phyloP scores from a whole-genome alignment of 1,284 basidiomycete genomes.

The Anthracocystis walkeri region DNA sequence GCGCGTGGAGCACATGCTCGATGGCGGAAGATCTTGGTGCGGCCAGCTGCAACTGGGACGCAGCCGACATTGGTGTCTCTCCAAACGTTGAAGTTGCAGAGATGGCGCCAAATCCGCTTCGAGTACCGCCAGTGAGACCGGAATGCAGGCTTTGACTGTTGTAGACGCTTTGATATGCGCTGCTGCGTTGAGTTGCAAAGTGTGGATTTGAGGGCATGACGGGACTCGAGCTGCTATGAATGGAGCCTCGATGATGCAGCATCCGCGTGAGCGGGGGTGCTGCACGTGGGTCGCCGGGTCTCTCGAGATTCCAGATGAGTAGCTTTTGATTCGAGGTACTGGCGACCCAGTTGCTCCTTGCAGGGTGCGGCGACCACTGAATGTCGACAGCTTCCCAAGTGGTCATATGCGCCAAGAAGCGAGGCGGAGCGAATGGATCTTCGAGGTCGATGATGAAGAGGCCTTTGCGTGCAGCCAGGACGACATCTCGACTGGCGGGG shows the following conservation, averaged over 20 bases:
- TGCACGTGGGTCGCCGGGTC: constrained; percentile 51
- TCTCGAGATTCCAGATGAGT: constrained; percentile 91
- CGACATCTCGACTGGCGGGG: constrained; percentile 67
- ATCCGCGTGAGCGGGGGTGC: constrained; percentile 27
- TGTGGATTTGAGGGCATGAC: constrained; percentile 36
- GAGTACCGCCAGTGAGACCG: constrained; percentile 40
- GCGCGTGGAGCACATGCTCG: constrained; percentile 63
- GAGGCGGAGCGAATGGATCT: constrained; percentile 84
- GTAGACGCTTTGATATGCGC: constrained; percentile 43
- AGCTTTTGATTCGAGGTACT: constrained; percentile 96
- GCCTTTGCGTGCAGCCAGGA: constrained; percentile 77
- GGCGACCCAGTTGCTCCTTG: constrained; percentile 87
- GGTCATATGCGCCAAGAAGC: constrained; percentile 93
- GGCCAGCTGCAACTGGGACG: constrained; percentile 19
- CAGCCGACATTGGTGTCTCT: constrained; percentile 24
- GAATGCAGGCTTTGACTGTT: constrained; percentile 42
- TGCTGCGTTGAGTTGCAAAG: constrained; percentile 35
- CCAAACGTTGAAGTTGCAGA: constrained; percentile 26
- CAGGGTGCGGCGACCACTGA: constrained; percentile 94
- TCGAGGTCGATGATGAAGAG: constrained; percentile 97
- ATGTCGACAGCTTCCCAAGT: constrained; percentile 94
- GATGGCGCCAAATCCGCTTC: constrained; percentile 31
- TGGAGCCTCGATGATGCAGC: constrained; percentile 27
- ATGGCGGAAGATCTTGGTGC: constrained; percentile 53
- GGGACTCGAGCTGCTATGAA: constrained; percentile 39